Base-by-base conservation (phyloP, 2,329 filamentous ascomycete genomes). In the Lachnellula arida region DNA sequence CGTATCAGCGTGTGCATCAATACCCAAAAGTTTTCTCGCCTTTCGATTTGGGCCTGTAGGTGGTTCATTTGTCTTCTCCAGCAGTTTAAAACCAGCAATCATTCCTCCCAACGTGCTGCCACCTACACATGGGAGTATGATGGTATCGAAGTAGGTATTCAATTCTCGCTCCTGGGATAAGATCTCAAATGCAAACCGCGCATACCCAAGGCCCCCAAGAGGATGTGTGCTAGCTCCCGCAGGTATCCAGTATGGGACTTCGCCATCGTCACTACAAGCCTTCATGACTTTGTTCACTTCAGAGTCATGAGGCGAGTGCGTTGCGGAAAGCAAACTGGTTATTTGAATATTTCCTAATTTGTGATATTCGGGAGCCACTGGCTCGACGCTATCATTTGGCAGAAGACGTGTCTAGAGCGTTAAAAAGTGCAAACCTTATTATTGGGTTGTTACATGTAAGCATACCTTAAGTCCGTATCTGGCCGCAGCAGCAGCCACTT, bases 231-330 rank as follows among this genome's bases (percentile, higher is more conserved):
- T 49, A 28, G 37, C 40, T 4, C 52, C 52, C 8, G 46, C 23
- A 7, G 46, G 52, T n/a, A 54, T 54, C 46, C 52, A 54, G 14
- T 54, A 50, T 12, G 46, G 52, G 5, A n/a, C 34, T 32, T 49
- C 52, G 23, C 44, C 44, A 14, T 17, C 12, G 12, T 46, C 44
- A 28, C 23, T 46, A 46, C 19, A 28, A 46, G 19, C 23, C 23
- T 28, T 15, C 42, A 46, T 46, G 23, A 46, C 44, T 46, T 15
- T 23, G 22, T 46, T 23, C 11, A 25, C 22, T 28, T 46, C 23
- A 9, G 44, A 25, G 23, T 47, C 44, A 32, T 9, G n/a, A 14
- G 44, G 23, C 44, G 44, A 15, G 22, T 47, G 44, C 12, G 19
- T 19, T 44, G 42, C 42, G 7, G 23, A 47, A 14, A 49, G 23